These are phyloP conservation scores for Penicillium nucicola DNA, from an alignment of 495 filamentous ascomycete genomes.

Conservation along the genomic window DNA sequence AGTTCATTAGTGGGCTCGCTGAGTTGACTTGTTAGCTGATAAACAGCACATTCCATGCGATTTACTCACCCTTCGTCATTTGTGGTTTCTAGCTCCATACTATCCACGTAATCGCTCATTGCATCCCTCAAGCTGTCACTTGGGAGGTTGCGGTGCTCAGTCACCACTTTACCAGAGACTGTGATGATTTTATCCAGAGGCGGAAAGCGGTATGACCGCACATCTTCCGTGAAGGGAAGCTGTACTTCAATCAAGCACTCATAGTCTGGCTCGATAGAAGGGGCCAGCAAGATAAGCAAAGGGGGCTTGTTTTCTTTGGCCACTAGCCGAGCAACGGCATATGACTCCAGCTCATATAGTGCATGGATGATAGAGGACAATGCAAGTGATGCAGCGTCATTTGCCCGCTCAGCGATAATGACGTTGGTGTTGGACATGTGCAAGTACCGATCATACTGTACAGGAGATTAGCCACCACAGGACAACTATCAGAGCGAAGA, in stretches of 20 bases:
- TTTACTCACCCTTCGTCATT: constrained; percentile 70
- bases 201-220: constrained; percentile 84
- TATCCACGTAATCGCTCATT: constrained; percentile 89
- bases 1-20: constrained; percentile 72
- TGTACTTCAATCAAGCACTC: constrained; percentile 90
- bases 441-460: constrained; percentile 78
- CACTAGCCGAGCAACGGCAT: constrained; percentile 84
- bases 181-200: constrained; percentile 86
- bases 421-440: constrained; percentile 75
- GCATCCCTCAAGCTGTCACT: constrained; percentile 66
- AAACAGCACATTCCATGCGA: not conserved
- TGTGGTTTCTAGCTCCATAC: constrained; percentile 76
- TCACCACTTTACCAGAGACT: constrained; percentile 78
- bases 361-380: constrained; percentile 89
- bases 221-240: constrained; percentile 91
- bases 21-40: not conserved
- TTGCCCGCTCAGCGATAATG: constrained; percentile 68
- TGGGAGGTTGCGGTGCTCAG: constrained; percentile 84
- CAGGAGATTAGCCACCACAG: constrained; percentile 9
- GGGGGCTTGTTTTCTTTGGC: constrained; percentile 76
- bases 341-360: constrained; percentile 79
- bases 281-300: constrained; percentile 76
- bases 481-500: not conserved
- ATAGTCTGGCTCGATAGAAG: constrained; percentile 72
- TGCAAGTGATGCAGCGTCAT: constrained; percentile 73